phyloP scores from a whole-genome alignment of 2,329 filamentous ascomycete species.

The Epichloe brachyelytri region DNA sequence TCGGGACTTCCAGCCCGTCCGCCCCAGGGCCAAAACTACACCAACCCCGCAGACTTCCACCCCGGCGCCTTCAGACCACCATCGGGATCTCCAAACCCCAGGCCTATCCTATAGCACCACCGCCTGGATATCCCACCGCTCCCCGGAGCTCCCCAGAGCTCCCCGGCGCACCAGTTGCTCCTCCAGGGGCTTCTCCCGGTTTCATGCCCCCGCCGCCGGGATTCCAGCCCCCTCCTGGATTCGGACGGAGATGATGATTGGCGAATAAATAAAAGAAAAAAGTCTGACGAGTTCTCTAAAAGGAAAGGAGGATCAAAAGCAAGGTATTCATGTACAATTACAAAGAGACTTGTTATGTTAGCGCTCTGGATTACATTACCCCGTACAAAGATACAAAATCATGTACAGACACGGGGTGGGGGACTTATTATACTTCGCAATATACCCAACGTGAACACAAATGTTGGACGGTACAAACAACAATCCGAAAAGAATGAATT shows the following conservation, averaged over 20 bases:
- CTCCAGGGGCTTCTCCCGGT: constrained; percentile 30
- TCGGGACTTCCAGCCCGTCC: constrained; percentile 38
- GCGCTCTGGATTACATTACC: not conserved
- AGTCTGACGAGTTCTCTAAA: not conserved
- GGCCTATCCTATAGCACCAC: constrained; percentile 27
- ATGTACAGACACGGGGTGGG: not conserved
- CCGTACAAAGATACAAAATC: not conserved
- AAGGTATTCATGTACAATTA: not conserved
- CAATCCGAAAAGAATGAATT: too few relatives aligned
- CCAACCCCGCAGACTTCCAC: constrained; percentile 35
- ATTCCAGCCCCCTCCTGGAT: constrained; percentile 34
- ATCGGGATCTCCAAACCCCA: constrained; percentile 24
- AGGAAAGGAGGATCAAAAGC: not conserved
- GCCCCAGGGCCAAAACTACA: constrained; percentile 33
- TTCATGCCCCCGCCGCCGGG: constrained; percentile 29
- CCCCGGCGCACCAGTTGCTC: constrained; percentile 16
- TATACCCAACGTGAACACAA: too few relatives aligned
- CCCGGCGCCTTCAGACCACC: constrained; percentile 28
- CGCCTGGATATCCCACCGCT: constrained; percentile 27
- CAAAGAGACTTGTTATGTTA: not conserved
- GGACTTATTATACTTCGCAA: too few relatives aligned
- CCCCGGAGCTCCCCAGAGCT: constrained; percentile 19
- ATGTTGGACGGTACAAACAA: too few relatives aligned
- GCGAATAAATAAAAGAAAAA: not conserved
- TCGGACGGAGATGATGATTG: constrained; percentile 17